Percentiles rank a stretch among this genome's conserved stretches.
phyloP scores from a whole-genome alignment of 75 land plant genomes.

The Cunninghamia lanceolata region DNA sequence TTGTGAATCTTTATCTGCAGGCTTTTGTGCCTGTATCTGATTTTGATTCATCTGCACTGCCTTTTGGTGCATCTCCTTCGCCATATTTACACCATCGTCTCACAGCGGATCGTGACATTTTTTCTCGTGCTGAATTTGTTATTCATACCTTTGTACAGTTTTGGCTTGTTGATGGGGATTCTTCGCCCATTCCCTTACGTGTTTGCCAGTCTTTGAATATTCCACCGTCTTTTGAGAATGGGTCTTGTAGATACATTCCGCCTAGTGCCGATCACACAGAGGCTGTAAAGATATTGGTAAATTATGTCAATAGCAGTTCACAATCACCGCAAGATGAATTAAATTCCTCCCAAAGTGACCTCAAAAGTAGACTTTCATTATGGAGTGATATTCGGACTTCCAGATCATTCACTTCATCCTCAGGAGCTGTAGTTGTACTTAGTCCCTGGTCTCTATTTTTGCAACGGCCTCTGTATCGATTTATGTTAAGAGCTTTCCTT shows the following conservation, averaged over 20 bases:
- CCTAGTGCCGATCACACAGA: conserved; percentile 17
- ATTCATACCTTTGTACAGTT: conserved; percentile 59
- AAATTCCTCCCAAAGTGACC: conserved; percentile 12
- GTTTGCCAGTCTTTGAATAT: conserved; percentile 46
- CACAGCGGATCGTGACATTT: conserved; percentile 16
- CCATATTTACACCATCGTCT: conserved; percentile 17
- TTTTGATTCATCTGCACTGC: conserved; percentile 23
- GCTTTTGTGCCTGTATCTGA: conserved; percentile 51
- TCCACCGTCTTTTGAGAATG: conserved; percentile 18
- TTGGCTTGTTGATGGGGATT: conserved; percentile 90
- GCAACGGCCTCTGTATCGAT: conserved; percentile 85
- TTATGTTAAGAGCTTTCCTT: conserved; percentile 64
- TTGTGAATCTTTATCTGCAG: conserved; percentile 64
- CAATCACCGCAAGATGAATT: conserved; percentile 8
- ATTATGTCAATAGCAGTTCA: conserved; percentile 47
- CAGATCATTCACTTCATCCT: conserved; percentile 12
- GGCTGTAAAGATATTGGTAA: conserved; percentile 56
- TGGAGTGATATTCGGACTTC: conserved; percentile 24
- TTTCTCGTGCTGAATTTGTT: conserved; percentile 57
- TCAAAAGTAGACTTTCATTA: conserved; percentile 16
- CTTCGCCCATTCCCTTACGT: conserved; percentile 56
- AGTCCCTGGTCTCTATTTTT: conserved; percentile 44
- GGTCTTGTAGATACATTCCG: not conserved
- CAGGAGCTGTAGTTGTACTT: conserved; percentile 15
- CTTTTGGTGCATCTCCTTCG: conserved; percentile 38